A percentile compares a stretch with the other conserved stretches of the same genome.
These are phyloP conservation scores for Nemania sp. DNA, from an alignment of 2,329 filamentous ascomycete species.

Conservation along the genomic window DNA sequence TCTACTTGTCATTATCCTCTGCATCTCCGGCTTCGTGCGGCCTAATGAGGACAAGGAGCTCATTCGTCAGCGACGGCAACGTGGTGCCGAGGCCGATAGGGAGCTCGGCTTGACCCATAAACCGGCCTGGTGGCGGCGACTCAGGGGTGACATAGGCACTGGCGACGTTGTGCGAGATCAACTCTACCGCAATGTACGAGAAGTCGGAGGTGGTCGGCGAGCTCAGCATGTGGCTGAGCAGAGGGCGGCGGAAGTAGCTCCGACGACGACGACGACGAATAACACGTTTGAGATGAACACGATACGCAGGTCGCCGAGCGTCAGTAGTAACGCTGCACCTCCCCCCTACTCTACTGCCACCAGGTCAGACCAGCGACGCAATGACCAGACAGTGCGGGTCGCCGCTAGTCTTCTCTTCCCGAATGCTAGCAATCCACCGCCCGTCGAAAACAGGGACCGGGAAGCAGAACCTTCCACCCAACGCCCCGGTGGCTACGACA, in stretches of 20 bases:
- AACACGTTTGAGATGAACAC: conserved; percentile 49
- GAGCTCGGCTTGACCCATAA: conserved; percentile 65
- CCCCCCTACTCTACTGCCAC: conserved; percentile 43
- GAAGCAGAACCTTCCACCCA: conserved; percentile 15
- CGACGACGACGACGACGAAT: conserved; percentile 34
- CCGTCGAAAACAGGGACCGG: conserved; percentile 36
- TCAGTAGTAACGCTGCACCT: conserved; percentile 35
- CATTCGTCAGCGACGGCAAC: conserved; percentile 64
- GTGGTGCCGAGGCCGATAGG: conserved; percentile 59
- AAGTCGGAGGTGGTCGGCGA: conserved; percentile 54
- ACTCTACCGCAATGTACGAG: conserved; percentile 59
- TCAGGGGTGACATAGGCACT: conserved; percentile 50
- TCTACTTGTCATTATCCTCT: conserved; percentile 60
- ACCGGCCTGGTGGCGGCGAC: conserved; percentile 69
- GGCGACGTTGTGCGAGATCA: conserved; percentile 53
- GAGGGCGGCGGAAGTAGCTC: conserved; percentile 44
- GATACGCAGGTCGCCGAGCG: conserved; percentile 40
- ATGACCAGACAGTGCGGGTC: conserved; percentile 49
- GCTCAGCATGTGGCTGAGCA: conserved; percentile 45
- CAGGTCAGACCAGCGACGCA: conserved; percentile 50
- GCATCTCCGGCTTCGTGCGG: conserved; percentile 61
- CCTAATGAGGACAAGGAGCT: conserved; percentile 73
- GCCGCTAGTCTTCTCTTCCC: conserved; percentile 57
- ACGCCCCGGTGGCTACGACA: conserved; percentile 37
- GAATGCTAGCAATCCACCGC: conserved; percentile 31